Evolutionary conservation across 78 protist species (phyloP).

Genomic region (Dictyostelium brefeldianum): DNA sequence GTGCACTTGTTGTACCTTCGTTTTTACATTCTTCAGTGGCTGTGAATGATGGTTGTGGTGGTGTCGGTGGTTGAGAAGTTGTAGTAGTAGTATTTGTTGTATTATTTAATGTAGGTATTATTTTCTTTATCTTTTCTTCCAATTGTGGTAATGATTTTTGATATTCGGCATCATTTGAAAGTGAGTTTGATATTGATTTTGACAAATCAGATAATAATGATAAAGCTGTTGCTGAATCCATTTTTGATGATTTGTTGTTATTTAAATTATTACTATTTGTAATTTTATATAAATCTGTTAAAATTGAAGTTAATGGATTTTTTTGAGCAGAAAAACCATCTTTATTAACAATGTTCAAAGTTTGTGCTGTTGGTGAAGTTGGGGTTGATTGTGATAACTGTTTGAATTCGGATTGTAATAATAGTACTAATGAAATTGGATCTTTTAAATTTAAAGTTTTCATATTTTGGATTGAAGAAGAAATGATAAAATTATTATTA

Average conservation of each 20-base stretch:
- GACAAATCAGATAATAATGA: conserved; percentile 19
- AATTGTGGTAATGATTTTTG: not conserved
- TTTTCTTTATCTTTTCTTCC: conserved; percentile 8
- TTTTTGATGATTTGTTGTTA: not conserved
- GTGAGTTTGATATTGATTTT: conserved; percentile 28
- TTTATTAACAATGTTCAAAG: too few relatives aligned
- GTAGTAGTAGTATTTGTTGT: not conserved
- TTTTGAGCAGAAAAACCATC: not conserved
- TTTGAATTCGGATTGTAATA: conserved; percentile 9
- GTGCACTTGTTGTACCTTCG: not conserved
- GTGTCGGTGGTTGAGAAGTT: not conserved
- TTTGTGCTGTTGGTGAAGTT: not conserved
- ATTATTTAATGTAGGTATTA: not conserved
- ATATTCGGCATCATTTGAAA: conserved; percentile 4
- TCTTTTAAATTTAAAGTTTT: conserved; percentile 56
- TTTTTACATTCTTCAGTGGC: not conserved
- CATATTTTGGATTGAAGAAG: not conserved
- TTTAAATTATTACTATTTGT: not conserved
- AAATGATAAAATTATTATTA: not conserved
- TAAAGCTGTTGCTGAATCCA: conserved; percentile 2
- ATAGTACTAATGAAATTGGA: conserved; percentile 11
- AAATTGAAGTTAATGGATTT: not conserved
- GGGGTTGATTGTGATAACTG: not conserved
- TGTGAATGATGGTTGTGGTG: not conserved
- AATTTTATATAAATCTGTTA: not conserved